Base-by-base conservation (phyloP, 2,329 filamentous ascomycete species). In the Neobulgaria alba region DNA sequence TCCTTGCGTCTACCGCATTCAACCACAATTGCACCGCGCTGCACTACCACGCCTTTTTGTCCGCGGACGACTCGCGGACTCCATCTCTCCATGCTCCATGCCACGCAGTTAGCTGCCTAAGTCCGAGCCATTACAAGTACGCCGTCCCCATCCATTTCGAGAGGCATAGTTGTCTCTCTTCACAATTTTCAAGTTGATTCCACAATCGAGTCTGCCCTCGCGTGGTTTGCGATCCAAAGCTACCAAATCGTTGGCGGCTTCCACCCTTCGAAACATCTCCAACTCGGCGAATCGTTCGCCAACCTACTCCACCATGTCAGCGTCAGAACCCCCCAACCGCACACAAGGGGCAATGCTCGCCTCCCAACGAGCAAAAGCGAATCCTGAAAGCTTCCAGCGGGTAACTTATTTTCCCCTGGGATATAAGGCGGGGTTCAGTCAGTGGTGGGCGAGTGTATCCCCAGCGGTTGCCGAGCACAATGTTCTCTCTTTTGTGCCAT, bases 401-500 rank as follows among this genome's bases (percentile, higher is more conserved):
- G 30, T 61, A 46, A 55, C 64, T 23, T 80, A 75, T 62, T 96
- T 98, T 52, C 89, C 92, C 2, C 66, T 96, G 16, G 82, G 88
- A 36, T 95, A 95, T 66, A 92, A 89, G 57, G 88, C 95, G 43
- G 90, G 86, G 12, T 86, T 87, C 48, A 82, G 75, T 52, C 90
- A 96, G 72, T 96, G 92, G 88, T 98, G 92, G 92, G 76, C 80
- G 9, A 82, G 79, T 48, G 67, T 92, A n/a, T 81, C 88, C 1
- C 84, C 92, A 2, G 79, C 82, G 14, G 72, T 79, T 18, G 89
- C 90, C 10, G 92, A 98, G 66, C 85, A 90, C 58, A 82, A 79
- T 54, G 89, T 98, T 20, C 77, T 98, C 51, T 82, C 79, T 44
- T 85, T 82, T 60, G 78, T 98, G 29, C 92, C 92, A 4, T 82